Conservation (phyloP, 2,329 filamentous ascomycete genomes). For the Botryotinia globosa region DNA sequence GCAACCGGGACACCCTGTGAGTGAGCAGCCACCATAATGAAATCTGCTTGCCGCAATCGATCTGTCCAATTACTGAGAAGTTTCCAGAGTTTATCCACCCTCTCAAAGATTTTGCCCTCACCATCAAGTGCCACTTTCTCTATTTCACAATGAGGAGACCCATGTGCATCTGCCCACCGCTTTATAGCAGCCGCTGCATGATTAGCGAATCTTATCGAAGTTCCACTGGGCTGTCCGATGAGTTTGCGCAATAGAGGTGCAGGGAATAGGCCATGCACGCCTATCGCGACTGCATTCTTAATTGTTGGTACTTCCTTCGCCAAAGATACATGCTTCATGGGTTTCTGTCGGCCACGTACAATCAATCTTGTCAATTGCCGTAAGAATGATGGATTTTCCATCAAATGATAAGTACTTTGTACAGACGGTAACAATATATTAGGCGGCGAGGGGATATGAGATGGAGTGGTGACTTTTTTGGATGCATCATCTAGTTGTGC, state of each 20-base stretch:
- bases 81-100: conserved; percentile 92
- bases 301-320: conserved; percentile 67
- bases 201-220: conserved; percentile 88
- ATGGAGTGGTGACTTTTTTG: conserved; percentile 24
- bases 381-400: conserved; percentile 67
- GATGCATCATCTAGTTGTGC: conserved; percentile 23
- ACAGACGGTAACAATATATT: conserved; percentile 72
- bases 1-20: conserved; percentile 94
- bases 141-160: conserved; percentile 73
- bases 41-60: conserved; percentile 80
- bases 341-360: conserved; percentile 53
- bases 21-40: conserved; percentile 89
- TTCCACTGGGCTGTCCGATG: conserved; percentile 91
- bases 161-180: conserved; percentile 73
- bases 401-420: conserved; percentile 62
- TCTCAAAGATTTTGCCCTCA: conserved; percentile 85
- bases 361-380: conserved; percentile 61
- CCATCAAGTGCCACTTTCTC: conserved; percentile 94
- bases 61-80: conserved; percentile 93
- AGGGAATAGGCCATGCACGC: conserved; percentile 91
- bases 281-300: conserved; percentile 85
- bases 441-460: conserved; percentile 39
- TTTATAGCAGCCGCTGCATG: conserved; percentile 81
- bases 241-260: conserved; percentile 83
- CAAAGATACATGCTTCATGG: conserved; percentile 69